These are phyloP conservation scores for Moesziomyces sp. DNA, from an alignment of 1,284 basidiomycete genomes.

Conservation along the genomic window DNA sequence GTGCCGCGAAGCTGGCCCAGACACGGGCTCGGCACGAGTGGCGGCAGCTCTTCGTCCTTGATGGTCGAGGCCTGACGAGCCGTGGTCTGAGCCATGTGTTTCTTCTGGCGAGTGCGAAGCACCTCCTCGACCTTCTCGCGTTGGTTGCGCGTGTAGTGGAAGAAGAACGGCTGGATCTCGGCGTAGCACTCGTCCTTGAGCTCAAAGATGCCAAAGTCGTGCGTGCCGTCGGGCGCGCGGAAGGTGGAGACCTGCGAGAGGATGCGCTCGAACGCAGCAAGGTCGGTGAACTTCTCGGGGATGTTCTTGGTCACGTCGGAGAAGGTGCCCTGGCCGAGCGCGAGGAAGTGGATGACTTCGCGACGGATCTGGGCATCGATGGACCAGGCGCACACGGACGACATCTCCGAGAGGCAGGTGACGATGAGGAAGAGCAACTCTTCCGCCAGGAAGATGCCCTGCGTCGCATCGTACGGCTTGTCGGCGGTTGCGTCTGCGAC, in stretches of 20 bases:
- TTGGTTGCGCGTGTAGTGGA: conserved; percentile 93
- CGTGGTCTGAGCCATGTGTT: conserved; percentile 26
- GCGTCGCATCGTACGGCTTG: conserved; percentile 75
- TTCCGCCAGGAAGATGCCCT: conserved; percentile 86
- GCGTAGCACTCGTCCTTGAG: conserved; percentile 84
- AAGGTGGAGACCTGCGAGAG: conserved; percentile 84
- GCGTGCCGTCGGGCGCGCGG: conserved; percentile 79
- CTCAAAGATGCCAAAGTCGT: conserved; percentile 86
- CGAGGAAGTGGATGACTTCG: conserved; percentile 90
- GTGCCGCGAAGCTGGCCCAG: conserved; percentile 44
- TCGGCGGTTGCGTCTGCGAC: conserved; percentile 68
- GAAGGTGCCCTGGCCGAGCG: conserved; percentile 86
- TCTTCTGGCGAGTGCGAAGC: conserved; percentile 68
- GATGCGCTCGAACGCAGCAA: conserved; percentile 83
- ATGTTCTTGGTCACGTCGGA: conserved; percentile 92
- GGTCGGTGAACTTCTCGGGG: conserved; percentile 87
- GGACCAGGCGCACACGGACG: conserved; percentile 78
- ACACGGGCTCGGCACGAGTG: conserved; percentile 15
- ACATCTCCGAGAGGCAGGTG: conserved; percentile 84
- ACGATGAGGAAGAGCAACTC: conserved; percentile 90
- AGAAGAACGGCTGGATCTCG: conserved; percentile 95
- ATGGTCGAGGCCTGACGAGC: conserved; percentile 22
- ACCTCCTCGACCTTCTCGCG: conserved; percentile 91
- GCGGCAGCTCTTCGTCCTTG: conserved; percentile 45
- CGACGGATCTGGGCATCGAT: conserved; percentile 78